Evolutionary conservation across 108 stramenopile genomes (phyloP).

Genomic region (Cyclotella cryptica): DNA sequence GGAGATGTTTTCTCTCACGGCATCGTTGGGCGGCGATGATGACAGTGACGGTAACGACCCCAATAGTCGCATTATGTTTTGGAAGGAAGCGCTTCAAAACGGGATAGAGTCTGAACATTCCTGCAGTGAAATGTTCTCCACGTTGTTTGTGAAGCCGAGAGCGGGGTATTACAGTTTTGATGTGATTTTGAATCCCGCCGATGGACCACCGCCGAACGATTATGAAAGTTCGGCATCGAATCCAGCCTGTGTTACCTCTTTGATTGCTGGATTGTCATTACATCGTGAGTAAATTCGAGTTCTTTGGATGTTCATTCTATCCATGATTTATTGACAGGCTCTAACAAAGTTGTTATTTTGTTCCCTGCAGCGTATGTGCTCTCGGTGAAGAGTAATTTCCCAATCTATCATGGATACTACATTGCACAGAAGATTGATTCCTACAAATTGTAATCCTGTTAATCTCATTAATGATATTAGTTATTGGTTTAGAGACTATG

Average conservation of each 20-base stretch:
- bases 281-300: conserved; percentile 34
- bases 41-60: background rate
- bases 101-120: conserved; percentile 53
- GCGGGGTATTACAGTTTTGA: conserved; percentile 47
- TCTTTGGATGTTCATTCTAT: background rate
- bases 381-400: conserved; percentile 53
- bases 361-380: conserved; percentile 4
- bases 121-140: conserved; percentile 53
- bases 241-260: conserved; percentile 46
- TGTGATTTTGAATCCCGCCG: conserved; percentile 46
- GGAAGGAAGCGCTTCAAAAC: conserved; percentile 35
- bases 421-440: conserved; percentile 46
- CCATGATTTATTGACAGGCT: background rate
- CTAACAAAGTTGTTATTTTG: background rate
- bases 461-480: background rate
- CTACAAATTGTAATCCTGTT: conserved; percentile 9
- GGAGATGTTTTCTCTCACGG: conserved; percentile 48
- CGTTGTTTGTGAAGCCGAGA: conserved; percentile 45
- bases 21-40: conserved; percentile 5
- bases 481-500: too few relatives aligned
- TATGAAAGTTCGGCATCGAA: conserved; percentile 56
- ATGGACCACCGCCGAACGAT: conserved; percentile 48
- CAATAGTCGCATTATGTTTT: conserved; percentile 36
- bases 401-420: conserved; percentile 50
- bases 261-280: conserved; percentile 49